Conservation (phyloP, 108 stramenopile genomes). For the Nitzschia palea region DNA sequence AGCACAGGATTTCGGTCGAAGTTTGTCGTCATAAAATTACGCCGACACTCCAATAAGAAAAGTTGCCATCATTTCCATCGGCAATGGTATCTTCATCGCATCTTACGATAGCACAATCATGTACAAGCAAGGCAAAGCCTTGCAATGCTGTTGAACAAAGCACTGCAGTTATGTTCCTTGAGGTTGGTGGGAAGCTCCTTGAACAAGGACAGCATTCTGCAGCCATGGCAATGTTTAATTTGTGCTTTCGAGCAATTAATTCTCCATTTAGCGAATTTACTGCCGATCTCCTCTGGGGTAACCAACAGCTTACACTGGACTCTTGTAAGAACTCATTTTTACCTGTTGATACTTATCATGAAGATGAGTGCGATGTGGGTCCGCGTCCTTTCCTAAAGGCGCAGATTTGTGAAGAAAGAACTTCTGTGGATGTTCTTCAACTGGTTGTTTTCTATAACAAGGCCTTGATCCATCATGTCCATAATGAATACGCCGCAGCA, state of each 20-base stretch:
- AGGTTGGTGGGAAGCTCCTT: slow-evolving; percentile 6
- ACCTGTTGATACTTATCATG: slow-evolving; percentile 32
- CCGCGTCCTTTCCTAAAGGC: slow-evolving; percentile 28
- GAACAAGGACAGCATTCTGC: background rate
- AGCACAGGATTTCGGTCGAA: too few species aligned
- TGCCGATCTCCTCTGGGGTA: background rate
- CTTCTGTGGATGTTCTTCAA: slow-evolving; percentile 19
- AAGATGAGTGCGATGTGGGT: slow-evolving; percentile 56
- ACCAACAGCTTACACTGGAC: background rate
- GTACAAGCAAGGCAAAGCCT: background rate
- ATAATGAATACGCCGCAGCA: slow-evolving; percentile 13
- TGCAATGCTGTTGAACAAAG: background rate
- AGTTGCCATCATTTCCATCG: background rate
- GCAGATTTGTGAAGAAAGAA: background rate
- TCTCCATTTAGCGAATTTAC: background rate
- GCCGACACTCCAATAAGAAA: background rate
- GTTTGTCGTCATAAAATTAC: background rate
- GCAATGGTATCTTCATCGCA: slow-evolving; percentile 1
- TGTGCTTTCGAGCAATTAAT: background rate
- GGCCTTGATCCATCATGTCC: slow-evolving; percentile 33
- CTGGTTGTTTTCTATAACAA: slow-evolving; percentile 43
- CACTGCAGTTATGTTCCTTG: slow-evolving; percentile 3
- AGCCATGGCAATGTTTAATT: slow-evolving; percentile 7
- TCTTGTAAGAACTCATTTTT: background rate
- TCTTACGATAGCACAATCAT: background rate